Evolutionary conservation across 2,329 filamentous ascomycete species (phyloP).

Genomic region (Cladobotryum protrusum): DNA sequence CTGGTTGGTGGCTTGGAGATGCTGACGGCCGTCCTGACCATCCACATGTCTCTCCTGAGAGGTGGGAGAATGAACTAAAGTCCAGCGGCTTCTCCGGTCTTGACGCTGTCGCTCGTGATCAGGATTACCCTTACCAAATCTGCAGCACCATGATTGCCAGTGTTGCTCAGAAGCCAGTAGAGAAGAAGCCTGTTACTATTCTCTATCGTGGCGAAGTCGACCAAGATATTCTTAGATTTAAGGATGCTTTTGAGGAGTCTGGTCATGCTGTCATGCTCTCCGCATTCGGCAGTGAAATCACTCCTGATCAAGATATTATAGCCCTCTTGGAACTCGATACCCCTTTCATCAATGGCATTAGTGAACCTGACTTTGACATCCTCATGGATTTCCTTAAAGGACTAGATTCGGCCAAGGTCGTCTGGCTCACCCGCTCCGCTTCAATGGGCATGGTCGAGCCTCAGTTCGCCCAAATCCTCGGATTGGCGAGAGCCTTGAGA

Average conservation of each 20-base stretch:
- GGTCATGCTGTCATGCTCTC: background rate
- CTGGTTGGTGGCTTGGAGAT: slow-evolving; percentile 14
- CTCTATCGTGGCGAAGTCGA: background rate
- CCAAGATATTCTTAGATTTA: background rate
- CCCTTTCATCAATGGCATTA: background rate
- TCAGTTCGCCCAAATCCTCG: slow-evolving; percentile 2
- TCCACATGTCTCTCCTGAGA: slow-evolving; percentile 20
- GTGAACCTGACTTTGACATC: background rate
- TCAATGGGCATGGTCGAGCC: slow-evolving; percentile 5
- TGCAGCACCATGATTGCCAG: background rate
- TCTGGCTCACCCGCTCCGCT: slow-evolving; percentile 7
- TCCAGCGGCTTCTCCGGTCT: slow-evolving; percentile 20
- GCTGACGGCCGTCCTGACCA: slow-evolving; percentile 21
- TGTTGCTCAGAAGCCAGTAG: background rate
- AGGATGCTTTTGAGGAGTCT: background rate
- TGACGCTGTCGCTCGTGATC: slow-evolving; percentile 14
- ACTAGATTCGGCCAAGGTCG: slow-evolving; percentile 3
- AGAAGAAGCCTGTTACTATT: background rate
- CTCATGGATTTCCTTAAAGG: background rate
- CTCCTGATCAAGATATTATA: background rate
- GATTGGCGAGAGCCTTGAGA: background rate
- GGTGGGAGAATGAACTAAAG: slow-evolving; percentile 24
- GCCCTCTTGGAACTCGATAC: background rate
- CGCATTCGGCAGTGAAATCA: background rate
- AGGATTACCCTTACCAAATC: slow-evolving; percentile 14